phyloP scores from a whole-genome alignment of 768 basidiomycete species.

The Hysterangium stoloniferum region DNA sequence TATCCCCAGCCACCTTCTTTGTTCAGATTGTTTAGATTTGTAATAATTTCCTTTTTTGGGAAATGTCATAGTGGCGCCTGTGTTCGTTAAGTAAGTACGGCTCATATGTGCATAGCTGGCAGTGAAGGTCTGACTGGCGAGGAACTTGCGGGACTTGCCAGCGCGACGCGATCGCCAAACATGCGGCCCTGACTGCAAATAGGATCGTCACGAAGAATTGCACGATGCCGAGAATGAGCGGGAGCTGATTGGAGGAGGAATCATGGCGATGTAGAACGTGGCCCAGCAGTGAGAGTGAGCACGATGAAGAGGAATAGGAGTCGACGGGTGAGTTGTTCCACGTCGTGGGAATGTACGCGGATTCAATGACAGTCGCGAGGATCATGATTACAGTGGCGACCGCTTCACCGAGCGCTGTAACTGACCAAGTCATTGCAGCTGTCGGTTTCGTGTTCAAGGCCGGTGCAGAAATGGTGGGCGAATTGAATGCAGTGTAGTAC shows the following conservation, averaged over 20 bases:
- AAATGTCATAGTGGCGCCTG: too few relatives aligned
- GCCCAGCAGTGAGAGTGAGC: constrained; percentile 70
- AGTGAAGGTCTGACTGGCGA: constrained; percentile 97
- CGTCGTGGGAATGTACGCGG: constrained; percentile 95
- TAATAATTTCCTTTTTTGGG: too few relatives aligned
- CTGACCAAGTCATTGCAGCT: constrained; percentile 85
- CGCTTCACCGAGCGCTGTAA: constrained; percentile 88
- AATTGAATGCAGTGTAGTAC: constrained; percentile 94
- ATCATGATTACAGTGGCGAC: constrained; percentile 98
- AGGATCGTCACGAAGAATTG: constrained; percentile 91
- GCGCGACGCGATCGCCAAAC: constrained; percentile 96
- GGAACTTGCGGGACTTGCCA: constrained; percentile 91
- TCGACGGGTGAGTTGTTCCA: constrained; percentile 99
- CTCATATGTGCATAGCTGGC: constrained; percentile 81
- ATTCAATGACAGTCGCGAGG: constrained; percentile 86
- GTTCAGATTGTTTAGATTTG: too few relatives aligned
- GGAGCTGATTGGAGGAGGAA: constrained; percentile 51
- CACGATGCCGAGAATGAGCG: constrained; percentile 90
- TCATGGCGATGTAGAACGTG: constrained; percentile 91
- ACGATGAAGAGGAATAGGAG: constrained; percentile 59
- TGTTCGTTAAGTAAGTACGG: too few relatives aligned
- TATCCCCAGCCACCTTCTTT: too few relatives aligned
- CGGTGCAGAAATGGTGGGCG: constrained; percentile 73
- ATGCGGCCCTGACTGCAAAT: constrained; percentile 87
- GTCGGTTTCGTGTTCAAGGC: constrained; percentile 42